Base-by-base conservation (phyloP, 306 rosid genomes). In the Prunus fruticosa region DNA sequence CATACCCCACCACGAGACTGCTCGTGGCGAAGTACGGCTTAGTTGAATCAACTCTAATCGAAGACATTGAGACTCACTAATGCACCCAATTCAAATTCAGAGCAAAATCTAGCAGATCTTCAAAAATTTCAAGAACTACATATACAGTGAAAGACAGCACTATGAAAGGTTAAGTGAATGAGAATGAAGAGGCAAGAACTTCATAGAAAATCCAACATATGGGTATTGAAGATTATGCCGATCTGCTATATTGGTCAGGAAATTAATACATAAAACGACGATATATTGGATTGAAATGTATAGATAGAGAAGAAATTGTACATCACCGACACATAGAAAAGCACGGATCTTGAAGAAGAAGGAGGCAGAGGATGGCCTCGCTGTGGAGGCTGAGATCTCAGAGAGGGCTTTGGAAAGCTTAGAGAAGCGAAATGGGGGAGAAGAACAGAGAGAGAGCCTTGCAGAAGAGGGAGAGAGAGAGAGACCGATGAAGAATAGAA, bases 1-100 rank as follows among this genome's bases (percentile, higher is more conserved):
- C 99, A 69, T 95, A 95, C 0, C 97, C 97, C 0, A 92, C 9
- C 56, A 95, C 97, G 10, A 92, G 88, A 14, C 92, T 84, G 58
- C 87, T 91, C 5, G 99, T 95, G 3, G 93, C 57, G 83, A 85
- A 90, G 51, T 86, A 86, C 38, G 83, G 95, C 83, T 89, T 90
- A 14, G 76, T 3, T 10, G 86, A 53, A 67, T 92, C 93, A 10
- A 85, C 80, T 71, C 88, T 87, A 63, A 45, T 63, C 69, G 86
- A 67, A 69, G 94, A 81, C 97, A 92, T 90, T 79, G 72, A 32
- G 51, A 53, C 41, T 38, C 43, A 67, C 72, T 54, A 58, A 10
- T 65, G 45, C 28, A 73, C 69, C 57, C 63, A 63, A 76, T 32
- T 71, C 41, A 61, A 75, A 25, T 68, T 49, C 34, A 18, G 30